phyloP scores from a whole-genome alignment of 73 alveolate genomes.

The Paramecium sonneborni region DNA sequence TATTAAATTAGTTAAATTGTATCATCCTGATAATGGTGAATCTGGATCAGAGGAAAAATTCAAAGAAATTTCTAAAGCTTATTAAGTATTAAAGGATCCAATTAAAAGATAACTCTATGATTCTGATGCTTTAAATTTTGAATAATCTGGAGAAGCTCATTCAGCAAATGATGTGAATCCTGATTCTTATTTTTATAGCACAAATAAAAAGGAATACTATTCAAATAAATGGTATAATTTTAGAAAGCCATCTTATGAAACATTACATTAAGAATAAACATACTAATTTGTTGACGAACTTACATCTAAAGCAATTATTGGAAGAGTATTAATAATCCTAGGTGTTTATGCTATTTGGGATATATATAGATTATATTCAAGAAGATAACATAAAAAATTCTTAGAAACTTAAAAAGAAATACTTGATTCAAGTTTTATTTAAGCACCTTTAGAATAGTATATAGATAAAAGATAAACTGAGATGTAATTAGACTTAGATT shows the following conservation, averaged over 20 bases:
- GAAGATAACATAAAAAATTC: conserved; percentile 17
- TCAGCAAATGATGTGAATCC: conserved; percentile 50
- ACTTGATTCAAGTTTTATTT: not conserved
- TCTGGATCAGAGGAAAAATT: conserved; percentile 30
- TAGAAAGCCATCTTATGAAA: not conserved
- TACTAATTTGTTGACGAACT: conserved; percentile 23
- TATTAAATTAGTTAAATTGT: conserved; percentile 2
- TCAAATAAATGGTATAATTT: conserved; percentile 23
- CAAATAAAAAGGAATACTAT: conserved; percentile 4
- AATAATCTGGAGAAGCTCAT: conserved; percentile 3
- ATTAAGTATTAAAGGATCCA: conserved; percentile 39
- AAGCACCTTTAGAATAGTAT: not conserved
- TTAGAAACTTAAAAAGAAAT: conserved; percentile 26
- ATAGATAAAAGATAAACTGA: conserved; percentile 22
- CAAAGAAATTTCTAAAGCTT: conserved; percentile 41
- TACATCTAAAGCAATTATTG: not conserved
- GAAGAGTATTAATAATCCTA: not conserved
- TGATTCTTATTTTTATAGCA: not conserved
- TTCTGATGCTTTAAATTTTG: conserved; percentile 42
- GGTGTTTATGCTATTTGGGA: conserved; percentile 11
- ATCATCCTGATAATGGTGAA: conserved; percentile 40
- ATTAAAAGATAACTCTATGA: conserved; percentile 44
- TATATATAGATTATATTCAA: not conserved
- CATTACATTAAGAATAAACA: not conserved
- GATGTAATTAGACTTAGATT: not conserved